Evolutionary conservation across 2,329 filamentous ascomycete genomes (phyloP), one percentile per base, ranked within the genome.

Genomic region (Rhynchosporium graminicola): DNA sequence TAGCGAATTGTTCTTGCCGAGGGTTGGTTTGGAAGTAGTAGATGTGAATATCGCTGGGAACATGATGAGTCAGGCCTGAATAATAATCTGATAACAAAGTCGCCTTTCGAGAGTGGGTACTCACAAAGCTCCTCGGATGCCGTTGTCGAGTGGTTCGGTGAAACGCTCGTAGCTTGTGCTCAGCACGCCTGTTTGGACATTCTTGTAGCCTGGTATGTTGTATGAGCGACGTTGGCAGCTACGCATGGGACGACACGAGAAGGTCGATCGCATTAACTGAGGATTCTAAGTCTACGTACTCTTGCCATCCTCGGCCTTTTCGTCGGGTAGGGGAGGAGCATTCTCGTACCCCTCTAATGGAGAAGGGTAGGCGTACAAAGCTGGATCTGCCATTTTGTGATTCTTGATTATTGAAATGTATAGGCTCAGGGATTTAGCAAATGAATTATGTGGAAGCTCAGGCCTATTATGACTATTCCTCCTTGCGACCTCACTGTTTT

Each of bases 81-180:
- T 1, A 43, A 43, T 43, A 15, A 8, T 7, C 3, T 20, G 15
- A 13, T n/a, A 20, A 45, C 43, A 45, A n/a, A 20, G 6, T 10
- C 10, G 1, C 10, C 15, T 20, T 4, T 4, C 48, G 48, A 55
- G 10, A 47, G 13, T n/a, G 29, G 26, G 57, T 56, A 78, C 82
- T 74, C 65, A 87, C 84, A 97, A 97, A 10, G 87, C 92, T 43
- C 90, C 90, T 5, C 85, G 81, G 1, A 72, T 74, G 2, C 82
- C 86, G 62, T 88, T 90, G 50, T 85, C 80, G 38, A 96, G 78
- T 0, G 91, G 90, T 2, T 83, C 80, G 0, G 82, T 76, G 69
- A 97, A 97, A 42, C 78, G 76, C 15, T 85, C 80, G 72, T 96
- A 96, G 13, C 90, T 85, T 58, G 82, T 77, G 73, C 90, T 94